Evolutionary conservation across 2,329 filamentous ascomycete species (phyloP).

Genomic region (Scytalidium lignicola): DNA sequence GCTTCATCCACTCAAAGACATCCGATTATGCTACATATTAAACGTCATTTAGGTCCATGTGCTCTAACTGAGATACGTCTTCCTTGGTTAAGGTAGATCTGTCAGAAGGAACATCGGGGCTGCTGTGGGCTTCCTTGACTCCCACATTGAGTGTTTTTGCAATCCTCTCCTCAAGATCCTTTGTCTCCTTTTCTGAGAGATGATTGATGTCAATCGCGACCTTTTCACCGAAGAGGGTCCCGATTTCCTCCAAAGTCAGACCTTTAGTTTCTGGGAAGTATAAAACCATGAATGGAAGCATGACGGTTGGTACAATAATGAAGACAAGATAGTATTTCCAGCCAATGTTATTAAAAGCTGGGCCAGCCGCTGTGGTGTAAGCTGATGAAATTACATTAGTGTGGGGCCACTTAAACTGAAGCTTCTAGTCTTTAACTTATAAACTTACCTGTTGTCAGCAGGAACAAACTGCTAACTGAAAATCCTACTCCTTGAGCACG

Average conservation of each 20-base stretch:
- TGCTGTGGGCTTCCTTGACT: too few relatives aligned
- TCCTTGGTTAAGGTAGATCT: too few relatives aligned
- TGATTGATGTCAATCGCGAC: neutral
- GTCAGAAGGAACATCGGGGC: too few relatives aligned
- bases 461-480: constrained; percentile 19
- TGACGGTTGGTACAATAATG: neutral
- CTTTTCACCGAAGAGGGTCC: constrained; percentile 1
- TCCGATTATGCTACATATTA: too few relatives aligned
- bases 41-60: too few relatives aligned
- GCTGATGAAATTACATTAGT: constrained; percentile 5
- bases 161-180: neutral
- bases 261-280: constrained; percentile 1
- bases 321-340: constrained; percentile 9
- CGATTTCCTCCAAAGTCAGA: constrained; percentile 1
- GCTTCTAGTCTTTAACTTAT: too few relatives aligned
- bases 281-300: neutral
- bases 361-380: constrained; percentile 1
- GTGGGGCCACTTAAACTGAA: too few relatives aligned
- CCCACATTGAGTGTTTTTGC: too few relatives aligned
- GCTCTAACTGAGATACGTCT: too few relatives aligned
- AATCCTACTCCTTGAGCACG: constrained; percentile 55
- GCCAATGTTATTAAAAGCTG: constrained; percentile 2
- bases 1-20: too few relatives aligned
- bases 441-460: too few relatives aligned
- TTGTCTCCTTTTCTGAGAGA: neutral